Evolutionary conservation across 257 asterid species (phyloP).

Genomic region (Nicotiana otophora): DNA sequence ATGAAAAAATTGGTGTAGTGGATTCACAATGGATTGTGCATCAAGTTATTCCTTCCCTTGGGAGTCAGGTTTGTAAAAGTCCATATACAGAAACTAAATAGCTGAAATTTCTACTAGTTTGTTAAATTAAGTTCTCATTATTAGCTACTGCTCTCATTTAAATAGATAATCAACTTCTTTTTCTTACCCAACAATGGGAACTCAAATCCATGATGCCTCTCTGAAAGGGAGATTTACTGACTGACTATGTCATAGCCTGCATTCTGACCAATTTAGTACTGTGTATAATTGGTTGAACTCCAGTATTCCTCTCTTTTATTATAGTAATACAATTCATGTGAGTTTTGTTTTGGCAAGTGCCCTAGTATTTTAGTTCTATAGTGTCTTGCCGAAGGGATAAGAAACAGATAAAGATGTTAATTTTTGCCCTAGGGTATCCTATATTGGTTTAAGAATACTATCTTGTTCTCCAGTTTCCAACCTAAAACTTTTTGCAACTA

Average conservation of each 20-base stretch:
- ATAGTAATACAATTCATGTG: background rate
- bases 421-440: no score
- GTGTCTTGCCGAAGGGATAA: background rate
- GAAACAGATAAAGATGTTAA: background rate
- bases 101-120: background rate
- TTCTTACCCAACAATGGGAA: background rate
- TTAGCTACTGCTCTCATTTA: background rate
- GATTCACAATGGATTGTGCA: conserved; percentile 38
- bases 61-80: conserved; percentile 23
- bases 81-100: conserved; percentile 1
- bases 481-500: no score
- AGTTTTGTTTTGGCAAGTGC: background rate
- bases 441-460: no score
- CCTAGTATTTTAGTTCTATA: background rate
- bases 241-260: background rate
- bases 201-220: background rate
- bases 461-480: background rate
- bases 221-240: background rate
- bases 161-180: background rate
- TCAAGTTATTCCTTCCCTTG: conserved; percentile 36
- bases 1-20: conserved; percentile 30
- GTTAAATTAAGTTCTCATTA: background rate
- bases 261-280: background rate
- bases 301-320: background rate
- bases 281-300: background rate